A percentile compares a stretch with the other conserved stretches of the same genome.
Conservation (phyloP, 139 green algal genomes). For the Diplosphaera chodatii region DNA sequence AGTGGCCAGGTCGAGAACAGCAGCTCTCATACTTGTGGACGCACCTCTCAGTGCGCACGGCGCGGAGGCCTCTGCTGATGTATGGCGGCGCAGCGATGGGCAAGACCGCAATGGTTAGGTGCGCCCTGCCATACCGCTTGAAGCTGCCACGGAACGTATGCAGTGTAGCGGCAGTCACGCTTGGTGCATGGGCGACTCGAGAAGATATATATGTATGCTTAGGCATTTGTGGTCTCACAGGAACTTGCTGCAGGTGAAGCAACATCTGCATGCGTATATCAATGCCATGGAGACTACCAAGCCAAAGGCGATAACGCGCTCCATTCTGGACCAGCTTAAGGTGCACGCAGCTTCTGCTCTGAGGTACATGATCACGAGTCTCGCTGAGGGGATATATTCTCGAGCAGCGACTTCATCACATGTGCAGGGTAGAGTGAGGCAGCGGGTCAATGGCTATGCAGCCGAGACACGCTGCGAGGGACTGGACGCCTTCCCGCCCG, state of each 20-base stretch:
- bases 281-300: conserved; percentile 21
- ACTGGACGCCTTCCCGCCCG: not conserved
- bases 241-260: conserved; percentile 18
- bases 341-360: not conserved
- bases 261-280: conserved; percentile 22
- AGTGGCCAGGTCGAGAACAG: conserved; percentile 11
- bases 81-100: conserved; percentile 26
- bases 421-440: not conserved
- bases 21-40: conserved; percentile 4
- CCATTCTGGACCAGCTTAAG: conserved; percentile 37
- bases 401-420: no score
- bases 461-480: not conserved
- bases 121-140: not conserved
- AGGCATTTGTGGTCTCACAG: conserved; percentile 2
- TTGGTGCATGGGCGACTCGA: no score
- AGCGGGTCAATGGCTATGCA: not conserved
- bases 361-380: no score
- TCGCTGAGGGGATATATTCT: no score
- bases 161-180: no score
- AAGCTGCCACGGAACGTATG: not conserved
- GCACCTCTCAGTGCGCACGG: not conserved
- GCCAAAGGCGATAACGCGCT: conserved; percentile 11
- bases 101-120: conserved; percentile 41
- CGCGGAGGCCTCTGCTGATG: conserved; percentile 10
- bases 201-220: not conserved